phyloP scores from a whole-genome alignment of 495 filamentous ascomycete genomes.

The Clohesyomyces aquaticus region DNA sequence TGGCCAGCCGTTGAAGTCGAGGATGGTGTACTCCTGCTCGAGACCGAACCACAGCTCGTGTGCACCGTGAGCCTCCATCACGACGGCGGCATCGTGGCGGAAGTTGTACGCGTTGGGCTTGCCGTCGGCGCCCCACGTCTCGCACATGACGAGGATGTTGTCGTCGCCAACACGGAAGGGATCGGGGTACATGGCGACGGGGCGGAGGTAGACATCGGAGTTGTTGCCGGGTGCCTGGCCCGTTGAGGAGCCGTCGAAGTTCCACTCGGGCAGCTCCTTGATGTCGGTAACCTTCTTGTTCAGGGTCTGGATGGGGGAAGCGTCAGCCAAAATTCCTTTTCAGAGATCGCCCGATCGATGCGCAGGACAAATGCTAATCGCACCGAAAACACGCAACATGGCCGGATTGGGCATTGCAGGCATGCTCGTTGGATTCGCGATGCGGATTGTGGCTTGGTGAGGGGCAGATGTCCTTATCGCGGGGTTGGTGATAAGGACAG shows the following conservation, averaged over 20 bases:
- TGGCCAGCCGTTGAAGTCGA: conserved; percentile 82
- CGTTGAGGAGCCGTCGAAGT: conserved; percentile 97
- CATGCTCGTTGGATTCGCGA: neutral
- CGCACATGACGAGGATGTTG: conserved; percentile 92
- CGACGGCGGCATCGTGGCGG: conserved; percentile 82
- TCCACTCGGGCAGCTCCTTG: conserved; percentile 95
- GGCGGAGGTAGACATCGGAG: conserved; percentile 97
- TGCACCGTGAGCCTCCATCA: conserved; percentile 85
- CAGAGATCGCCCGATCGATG: conserved; percentile 10
- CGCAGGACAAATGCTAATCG: neutral
- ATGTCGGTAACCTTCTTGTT: conserved; percentile 62
- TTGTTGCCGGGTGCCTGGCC: conserved; percentile 93
- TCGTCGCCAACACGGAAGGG: conserved; percentile 74
- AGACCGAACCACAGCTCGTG: conserved; percentile 97
- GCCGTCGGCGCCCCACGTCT: conserved; percentile 96
- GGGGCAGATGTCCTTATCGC: conserved; percentile 31
- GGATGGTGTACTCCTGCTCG: conserved; percentile 96
- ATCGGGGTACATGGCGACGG: conserved; percentile 86
- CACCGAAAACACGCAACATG: neutral
- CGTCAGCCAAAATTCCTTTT: conserved; percentile 23
- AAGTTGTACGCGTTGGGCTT: conserved; percentile 98
- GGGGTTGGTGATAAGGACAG: conserved; percentile 35
- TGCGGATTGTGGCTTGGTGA: neutral
- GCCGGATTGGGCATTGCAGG: neutral
- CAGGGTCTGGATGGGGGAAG: conserved; percentile 67